Conservation (phyloP, 2,329 filamentous ascomycete genomes). For the Pseudogymnoascus sp. region DNA sequence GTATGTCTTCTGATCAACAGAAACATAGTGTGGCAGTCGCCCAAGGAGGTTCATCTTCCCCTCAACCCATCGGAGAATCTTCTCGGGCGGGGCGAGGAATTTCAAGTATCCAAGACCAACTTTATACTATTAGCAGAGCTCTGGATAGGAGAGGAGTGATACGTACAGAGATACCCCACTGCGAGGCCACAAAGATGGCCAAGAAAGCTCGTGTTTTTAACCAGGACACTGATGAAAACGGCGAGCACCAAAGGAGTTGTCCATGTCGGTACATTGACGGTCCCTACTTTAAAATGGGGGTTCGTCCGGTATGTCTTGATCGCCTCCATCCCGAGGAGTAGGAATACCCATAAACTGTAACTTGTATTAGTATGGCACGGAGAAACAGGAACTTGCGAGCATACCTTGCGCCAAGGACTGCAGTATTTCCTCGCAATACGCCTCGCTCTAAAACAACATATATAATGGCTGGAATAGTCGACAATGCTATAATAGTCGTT, state of each 20-base stretch:
- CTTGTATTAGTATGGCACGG: slow-evolving; percentile 21
- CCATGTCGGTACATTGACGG: slow-evolving; percentile 79
- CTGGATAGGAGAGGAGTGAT: background rate
- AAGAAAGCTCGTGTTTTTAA: slow-evolving; percentile 75
- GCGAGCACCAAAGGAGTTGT: slow-evolving; percentile 74
- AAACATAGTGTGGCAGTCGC: slow-evolving; percentile 83
- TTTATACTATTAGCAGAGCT: slow-evolving; percentile 31
- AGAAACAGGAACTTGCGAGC: slow-evolving; percentile 19
- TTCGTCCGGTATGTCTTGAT: slow-evolving; percentile 78
- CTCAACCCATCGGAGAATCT: slow-evolving; percentile 80
- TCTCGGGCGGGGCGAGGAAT: slow-evolving; percentile 83
- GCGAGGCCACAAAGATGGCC: slow-evolving; percentile 80
- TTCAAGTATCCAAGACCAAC: slow-evolving; percentile 84
- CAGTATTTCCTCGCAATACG: slow-evolving; percentile 62
- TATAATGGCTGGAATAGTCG: slow-evolving; percentile 71
- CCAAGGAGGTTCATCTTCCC: slow-evolving; percentile 78
- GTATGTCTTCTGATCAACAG: slow-evolving; percentile 91
- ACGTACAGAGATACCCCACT: slow-evolving; percentile 79
- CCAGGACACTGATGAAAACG: slow-evolving; percentile 65
- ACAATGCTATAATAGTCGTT: slow-evolving; percentile 50
- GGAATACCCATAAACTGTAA: slow-evolving; percentile 80
- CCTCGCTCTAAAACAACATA: slow-evolving; percentile 75
- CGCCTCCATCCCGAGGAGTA: slow-evolving; percentile 76
- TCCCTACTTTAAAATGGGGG: slow-evolving; percentile 62
- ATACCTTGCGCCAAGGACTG: slow-evolving; percentile 77